Conservation (phyloP, 176 grass and related monocot genomes). For the Cymbopogon citratus region DNA sequence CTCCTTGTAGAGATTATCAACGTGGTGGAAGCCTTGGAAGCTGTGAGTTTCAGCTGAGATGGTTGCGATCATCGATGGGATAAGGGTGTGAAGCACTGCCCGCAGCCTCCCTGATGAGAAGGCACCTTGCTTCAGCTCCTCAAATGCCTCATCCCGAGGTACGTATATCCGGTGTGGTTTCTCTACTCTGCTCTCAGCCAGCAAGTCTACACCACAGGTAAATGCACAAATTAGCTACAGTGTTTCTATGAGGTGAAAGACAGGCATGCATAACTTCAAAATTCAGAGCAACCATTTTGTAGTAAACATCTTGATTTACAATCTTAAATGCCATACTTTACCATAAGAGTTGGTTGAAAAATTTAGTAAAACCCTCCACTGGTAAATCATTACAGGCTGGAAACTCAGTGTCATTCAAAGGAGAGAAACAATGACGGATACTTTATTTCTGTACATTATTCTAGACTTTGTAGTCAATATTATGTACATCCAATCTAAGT, state of each 20-base stretch:
- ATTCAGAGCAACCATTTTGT: neutral
- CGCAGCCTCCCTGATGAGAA: constrained; percentile 84
- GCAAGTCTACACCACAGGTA: constrained; percentile 53
- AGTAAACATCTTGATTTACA: neutral
- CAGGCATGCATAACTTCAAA: neutral
- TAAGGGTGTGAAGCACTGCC: constrained; percentile 84
- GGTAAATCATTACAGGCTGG: neutral
- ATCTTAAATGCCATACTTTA: neutral
- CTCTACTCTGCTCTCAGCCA: constrained; percentile 80
- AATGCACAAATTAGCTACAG: neutral
- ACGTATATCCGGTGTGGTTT: constrained; percentile 93
- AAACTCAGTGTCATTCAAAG: neutral
- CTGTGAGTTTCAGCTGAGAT: constrained; percentile 81
- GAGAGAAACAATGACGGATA: neutral
- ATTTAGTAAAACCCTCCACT: neutral
- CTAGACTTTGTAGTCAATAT: neutral
- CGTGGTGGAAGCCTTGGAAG: constrained; percentile 95
- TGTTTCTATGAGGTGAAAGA: neutral
- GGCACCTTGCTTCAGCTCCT: constrained; percentile 88
- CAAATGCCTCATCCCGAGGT: constrained; percentile 86
- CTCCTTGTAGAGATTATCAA: constrained; percentile 99
- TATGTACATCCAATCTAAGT: neutral
- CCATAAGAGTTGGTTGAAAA: neutral
- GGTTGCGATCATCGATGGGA: constrained; percentile 86
- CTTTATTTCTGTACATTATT: neutral